These are phyloP conservation scores for Volvox reticuliferus DNA, from an alignment of 139 green algal genomes.

Conservation along the genomic window DNA sequence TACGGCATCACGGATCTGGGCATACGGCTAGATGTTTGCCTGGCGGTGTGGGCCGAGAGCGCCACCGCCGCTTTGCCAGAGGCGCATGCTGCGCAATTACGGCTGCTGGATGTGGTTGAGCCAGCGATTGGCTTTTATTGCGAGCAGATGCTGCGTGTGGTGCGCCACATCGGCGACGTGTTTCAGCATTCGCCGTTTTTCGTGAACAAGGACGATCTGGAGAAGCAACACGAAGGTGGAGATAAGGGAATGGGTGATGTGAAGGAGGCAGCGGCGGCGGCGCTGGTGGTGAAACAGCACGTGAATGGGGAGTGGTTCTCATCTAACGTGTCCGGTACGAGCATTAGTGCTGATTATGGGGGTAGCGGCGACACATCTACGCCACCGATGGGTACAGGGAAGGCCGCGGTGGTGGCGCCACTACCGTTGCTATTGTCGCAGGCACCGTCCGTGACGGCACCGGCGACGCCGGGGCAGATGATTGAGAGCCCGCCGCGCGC, in stretches of 20 bases:
- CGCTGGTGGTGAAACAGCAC: neutral
- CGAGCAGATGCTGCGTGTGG: constrained; percentile 50
- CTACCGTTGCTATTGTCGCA: neutral
- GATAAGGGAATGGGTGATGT: neutral
- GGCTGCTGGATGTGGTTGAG: constrained; percentile 21
- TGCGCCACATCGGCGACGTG: constrained; percentile 38
- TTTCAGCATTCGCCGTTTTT: constrained; percentile 49
- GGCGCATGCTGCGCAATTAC: neutral
- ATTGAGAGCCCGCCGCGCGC: neutral
- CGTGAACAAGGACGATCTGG: constrained; percentile 41
- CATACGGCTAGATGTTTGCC: constrained; percentile 15
- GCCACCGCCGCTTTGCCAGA: neutral
- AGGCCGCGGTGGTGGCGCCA: neutral
- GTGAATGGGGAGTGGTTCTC: neutral
- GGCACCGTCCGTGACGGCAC: neutral
- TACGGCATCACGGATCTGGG: constrained; percentile 47
- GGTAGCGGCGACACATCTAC: neutral
- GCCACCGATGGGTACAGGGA: too few species aligned
- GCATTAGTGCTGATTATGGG: neutral
- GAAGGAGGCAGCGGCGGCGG: neutral
- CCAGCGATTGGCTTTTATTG: constrained; percentile 52
- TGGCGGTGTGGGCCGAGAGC: constrained; percentile 22
- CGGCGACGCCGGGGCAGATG: neutral
- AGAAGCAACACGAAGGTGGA: neutral
- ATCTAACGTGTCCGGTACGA: neutral